A percentile compares a stretch with the other conserved stretches of the same genome.
These are phyloP conservation scores for Pythium insidiosum DNA, from an alignment of 352 stramenopile genomes.

Conservation along the genomic window DNA sequence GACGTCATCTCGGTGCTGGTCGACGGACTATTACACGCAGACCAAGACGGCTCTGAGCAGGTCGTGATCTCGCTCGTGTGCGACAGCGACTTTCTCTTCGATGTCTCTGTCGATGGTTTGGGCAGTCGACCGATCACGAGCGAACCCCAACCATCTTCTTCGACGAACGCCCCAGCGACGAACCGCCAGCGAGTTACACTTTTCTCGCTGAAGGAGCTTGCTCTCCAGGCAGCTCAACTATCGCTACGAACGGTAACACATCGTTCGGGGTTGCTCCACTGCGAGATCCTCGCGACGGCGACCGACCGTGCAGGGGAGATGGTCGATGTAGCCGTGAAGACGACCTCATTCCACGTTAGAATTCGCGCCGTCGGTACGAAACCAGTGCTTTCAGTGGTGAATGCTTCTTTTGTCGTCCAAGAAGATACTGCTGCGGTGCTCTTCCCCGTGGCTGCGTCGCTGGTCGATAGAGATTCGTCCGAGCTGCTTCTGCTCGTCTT, in stretches of 20 bases:
- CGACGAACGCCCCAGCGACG: no score
- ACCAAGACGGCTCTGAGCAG: conserved; percentile 11
- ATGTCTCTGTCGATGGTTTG: background rate
- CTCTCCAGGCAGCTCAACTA: background rate
- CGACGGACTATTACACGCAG: background rate
- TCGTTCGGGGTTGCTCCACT: no score
- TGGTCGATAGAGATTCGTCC: conserved; percentile 30
- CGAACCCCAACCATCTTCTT: background rate
- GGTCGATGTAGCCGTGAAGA: conserved; percentile 1
- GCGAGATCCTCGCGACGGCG: conserved; percentile 1
- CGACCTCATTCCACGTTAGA: conserved; percentile 3
- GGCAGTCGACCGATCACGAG: background rate
- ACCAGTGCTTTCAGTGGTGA: conserved; percentile 8
- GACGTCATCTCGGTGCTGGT: background rate
- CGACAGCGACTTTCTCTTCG: background rate
- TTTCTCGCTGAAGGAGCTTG: background rate
- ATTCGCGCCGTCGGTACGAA: conserved; percentile 18
- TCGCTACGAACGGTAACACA: no score
- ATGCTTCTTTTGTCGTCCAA: conserved; percentile 5
- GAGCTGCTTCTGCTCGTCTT: conserved; percentile 24
- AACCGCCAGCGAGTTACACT: no score
- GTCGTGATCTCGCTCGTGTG: conserved; percentile 4
- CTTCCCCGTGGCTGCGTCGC: conserved; percentile 12
- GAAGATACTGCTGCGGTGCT: conserved; percentile 22
- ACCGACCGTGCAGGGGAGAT: background rate